Percentiles rank a stretch among this genome's conserved stretches.
Conservation (phyloP, 2,329 filamentous ascomycete species). For the Claviceps cyperi region DNA sequence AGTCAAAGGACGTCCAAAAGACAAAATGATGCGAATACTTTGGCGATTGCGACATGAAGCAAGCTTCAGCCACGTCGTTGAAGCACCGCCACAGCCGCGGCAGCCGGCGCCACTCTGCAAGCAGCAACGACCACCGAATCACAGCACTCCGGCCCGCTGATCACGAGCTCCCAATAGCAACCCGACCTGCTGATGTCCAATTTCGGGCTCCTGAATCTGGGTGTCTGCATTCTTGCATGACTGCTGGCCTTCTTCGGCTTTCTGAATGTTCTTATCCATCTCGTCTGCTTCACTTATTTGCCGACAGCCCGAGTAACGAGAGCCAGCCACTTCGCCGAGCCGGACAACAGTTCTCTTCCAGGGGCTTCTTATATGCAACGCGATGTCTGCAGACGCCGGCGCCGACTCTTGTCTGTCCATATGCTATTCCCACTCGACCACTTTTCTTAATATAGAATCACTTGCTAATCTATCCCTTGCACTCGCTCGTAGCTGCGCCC, state of each 20-base stretch:
- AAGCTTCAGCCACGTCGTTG: too few species aligned
- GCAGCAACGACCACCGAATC: constrained; percentile 6
- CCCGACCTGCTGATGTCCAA: neutral
- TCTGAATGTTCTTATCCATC: neutral
- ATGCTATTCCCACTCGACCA: neutral
- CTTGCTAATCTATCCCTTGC: constrained; percentile 6
- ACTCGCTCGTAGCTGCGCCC: constrained; percentile 31
- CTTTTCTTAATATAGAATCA: neutral
- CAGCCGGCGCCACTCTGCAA: neutral
- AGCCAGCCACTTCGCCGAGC: neutral
- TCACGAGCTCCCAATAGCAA: neutral
- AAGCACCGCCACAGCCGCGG: neutral
- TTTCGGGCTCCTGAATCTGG: neutral
- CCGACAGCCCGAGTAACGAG: neutral
- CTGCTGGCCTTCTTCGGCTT: neutral
- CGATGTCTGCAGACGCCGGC: constrained; percentile 13
- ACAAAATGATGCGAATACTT: too few species aligned
- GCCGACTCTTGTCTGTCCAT: constrained; percentile 11
- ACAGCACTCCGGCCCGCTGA: constrained; percentile 2
- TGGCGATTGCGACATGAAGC: too few species aligned
- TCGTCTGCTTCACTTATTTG: neutral
- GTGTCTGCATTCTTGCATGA: neutral
- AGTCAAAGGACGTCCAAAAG: too few species aligned
- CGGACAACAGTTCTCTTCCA: neutral
- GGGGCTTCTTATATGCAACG: constrained; percentile 5